phyloP scores from a whole-genome alignment of 2,329 filamentous ascomycete genomes.

The Sphaerulina musiva region DNA sequence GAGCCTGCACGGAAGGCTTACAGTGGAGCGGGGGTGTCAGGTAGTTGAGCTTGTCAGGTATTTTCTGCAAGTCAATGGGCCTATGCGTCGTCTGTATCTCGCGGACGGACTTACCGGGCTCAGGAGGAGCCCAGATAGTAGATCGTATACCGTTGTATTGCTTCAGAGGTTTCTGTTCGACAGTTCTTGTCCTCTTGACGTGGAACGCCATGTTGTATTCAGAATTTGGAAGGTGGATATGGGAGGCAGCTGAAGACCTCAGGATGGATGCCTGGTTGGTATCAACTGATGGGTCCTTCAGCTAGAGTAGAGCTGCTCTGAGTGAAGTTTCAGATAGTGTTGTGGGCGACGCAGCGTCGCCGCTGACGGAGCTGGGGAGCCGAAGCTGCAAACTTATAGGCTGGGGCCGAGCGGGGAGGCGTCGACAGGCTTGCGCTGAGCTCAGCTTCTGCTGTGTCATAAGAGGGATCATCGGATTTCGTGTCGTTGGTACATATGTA shows the following conservation, averaged over 20 bases:
- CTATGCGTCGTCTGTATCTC: slow-evolving; percentile 29
- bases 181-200: slow-evolving; percentile 17
- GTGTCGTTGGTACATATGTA: slow-evolving; percentile 3
- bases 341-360: no score
- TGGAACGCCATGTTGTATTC: slow-evolving; percentile 16
- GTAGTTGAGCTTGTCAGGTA: slow-evolving; percentile 23
- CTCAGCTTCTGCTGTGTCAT: background rate
- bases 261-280: no score
- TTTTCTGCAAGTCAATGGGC: slow-evolving; percentile 21
- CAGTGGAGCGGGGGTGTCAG: slow-evolving; percentile 25
- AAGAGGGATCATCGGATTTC: background rate
- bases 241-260: background rate
- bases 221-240: background rate
- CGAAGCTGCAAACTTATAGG: background rate
- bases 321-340: no score
- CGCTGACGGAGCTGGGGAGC: background rate
- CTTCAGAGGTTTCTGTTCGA: slow-evolving; percentile 8
- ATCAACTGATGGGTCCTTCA: no score
- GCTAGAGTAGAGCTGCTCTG: no score
- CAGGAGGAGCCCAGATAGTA: slow-evolving; percentile 25
- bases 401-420: background rate
- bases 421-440: background rate
- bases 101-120: slow-evolving; percentile 25
- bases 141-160: slow-evolving; percentile 27
- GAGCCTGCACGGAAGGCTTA: background rate